Conservation (phyloP, 2,329 filamentous ascomycete genomes). For the Monosporascus cannonballus region DNA sequence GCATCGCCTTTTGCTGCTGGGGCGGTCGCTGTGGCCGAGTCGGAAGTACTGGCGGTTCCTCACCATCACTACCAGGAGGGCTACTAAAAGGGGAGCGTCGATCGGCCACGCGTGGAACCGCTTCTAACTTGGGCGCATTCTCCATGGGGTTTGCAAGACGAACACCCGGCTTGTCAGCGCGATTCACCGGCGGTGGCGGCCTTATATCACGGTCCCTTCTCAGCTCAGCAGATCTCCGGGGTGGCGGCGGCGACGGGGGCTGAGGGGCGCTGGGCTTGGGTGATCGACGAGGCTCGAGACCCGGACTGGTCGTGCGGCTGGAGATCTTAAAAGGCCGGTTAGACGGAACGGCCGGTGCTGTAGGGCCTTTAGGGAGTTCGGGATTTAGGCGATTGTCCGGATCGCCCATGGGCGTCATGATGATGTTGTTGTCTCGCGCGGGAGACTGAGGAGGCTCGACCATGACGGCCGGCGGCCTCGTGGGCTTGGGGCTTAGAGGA, state of each 20-base stretch:
- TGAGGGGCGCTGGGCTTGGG: constrained; percentile 41
- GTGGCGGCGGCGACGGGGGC: constrained; percentile 59
- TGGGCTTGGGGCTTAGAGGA: constrained; percentile 38
- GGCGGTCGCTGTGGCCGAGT: constrained; percentile 44
- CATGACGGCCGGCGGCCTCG: constrained; percentile 57
- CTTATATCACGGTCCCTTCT: constrained; percentile 42
- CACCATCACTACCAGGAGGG: constrained; percentile 67
- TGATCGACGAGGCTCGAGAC: constrained; percentile 40
- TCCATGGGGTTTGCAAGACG: constrained; percentile 35
- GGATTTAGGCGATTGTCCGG: constrained; percentile 40
- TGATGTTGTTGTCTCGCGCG: constrained; percentile 40
- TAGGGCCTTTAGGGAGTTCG: constrained; percentile 34
- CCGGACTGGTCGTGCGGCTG: constrained; percentile 50
- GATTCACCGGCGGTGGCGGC: constrained; percentile 60
- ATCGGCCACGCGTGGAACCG: constrained; percentile 31
- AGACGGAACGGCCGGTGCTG: constrained; percentile 33
- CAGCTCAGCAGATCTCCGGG: constrained; percentile 54
- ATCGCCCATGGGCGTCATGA: constrained; percentile 31
- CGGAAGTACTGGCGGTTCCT: constrained; percentile 43
- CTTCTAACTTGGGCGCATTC: constrained; percentile 26
- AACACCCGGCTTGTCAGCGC: constrained; percentile 71
- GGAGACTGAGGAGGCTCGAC: constrained; percentile 67
- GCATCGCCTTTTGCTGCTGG: constrained; percentile 19
- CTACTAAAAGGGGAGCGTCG: constrained; percentile 77
- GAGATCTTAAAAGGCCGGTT: constrained; percentile 46